A percentile compares a stretch with the other conserved stretches of the same genome.
These are phyloP conservation scores for Angomonas ambiguus DNA, from an alignment of 208 protist genomes.

Conservation along the genomic window DNA sequence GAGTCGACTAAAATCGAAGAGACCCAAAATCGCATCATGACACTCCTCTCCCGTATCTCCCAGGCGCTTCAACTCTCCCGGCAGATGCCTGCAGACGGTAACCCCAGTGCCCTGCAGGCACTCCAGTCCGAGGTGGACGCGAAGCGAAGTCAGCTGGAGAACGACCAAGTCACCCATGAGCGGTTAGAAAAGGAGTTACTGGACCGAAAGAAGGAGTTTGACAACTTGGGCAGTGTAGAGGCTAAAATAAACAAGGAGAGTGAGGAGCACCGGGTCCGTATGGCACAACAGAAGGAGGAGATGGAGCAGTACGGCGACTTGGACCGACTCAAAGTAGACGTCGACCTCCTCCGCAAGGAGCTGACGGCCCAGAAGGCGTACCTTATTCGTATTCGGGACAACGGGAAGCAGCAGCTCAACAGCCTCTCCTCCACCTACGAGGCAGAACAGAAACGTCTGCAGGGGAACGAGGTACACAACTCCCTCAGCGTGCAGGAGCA, in stretches of 20 bases:
- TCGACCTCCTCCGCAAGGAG: slow-evolving; percentile 54
- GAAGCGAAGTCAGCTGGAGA: slow-evolving; percentile 69
- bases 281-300: slow-evolving; percentile 74
- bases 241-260: slow-evolving; percentile 88
- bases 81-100: slow-evolving; percentile 70
- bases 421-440: slow-evolving; percentile 51
- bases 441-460: slow-evolving; percentile 38
- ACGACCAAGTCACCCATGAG: slow-evolving; percentile 80
- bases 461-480: slow-evolving; percentile 46
- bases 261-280: slow-evolving; percentile 62
- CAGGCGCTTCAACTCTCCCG: slow-evolving; percentile 69
- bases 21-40: slow-evolving; percentile 52
- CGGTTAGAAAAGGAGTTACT: slow-evolving; percentile 86
- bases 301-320: slow-evolving; percentile 81
- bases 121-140: slow-evolving; percentile 81
- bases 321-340: slow-evolving; percentile 49
- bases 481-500: slow-evolving; percentile 73
- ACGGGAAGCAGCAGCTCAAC: slow-evolving; percentile 68
- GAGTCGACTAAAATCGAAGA: slow-evolving; percentile 53
- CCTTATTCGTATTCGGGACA: slow-evolving; percentile 64
- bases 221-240: slow-evolving; percentile 85
- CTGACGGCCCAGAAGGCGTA: slow-evolving; percentile 49
- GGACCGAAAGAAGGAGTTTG: slow-evolving; percentile 83
- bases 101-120: slow-evolving; percentile 50
- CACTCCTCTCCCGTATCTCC: slow-evolving; percentile 75